Evolutionary conservation across 2,329 filamentous ascomycete species (phyloP).

Genomic region (Cladophialophora psammophila): DNA sequence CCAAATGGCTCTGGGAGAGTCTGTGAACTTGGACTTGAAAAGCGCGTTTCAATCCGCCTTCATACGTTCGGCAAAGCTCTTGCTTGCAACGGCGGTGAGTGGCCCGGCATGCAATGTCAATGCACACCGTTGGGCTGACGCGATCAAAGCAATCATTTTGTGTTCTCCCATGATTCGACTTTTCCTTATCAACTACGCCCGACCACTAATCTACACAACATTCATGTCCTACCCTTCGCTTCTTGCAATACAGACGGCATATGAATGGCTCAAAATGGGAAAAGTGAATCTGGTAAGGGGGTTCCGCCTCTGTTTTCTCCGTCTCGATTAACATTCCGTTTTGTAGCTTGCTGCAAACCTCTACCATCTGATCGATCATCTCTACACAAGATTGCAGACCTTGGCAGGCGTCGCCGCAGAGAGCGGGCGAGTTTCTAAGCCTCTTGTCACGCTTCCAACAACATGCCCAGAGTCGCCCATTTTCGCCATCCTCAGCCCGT

Average conservation of each 20-base stretch:
- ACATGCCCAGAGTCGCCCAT: slow-evolving; percentile 66
- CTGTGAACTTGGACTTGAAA: slow-evolving; percentile 58
- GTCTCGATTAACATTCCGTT: slow-evolving; percentile 11
- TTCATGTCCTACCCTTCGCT: slow-evolving; percentile 69
- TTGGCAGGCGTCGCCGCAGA: slow-evolving; percentile 43
- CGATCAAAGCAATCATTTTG: slow-evolving; percentile 63
- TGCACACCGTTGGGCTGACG: slow-evolving; percentile 23
- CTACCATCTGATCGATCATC: slow-evolving; percentile 54
- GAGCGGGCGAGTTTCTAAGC: slow-evolving; percentile 47
- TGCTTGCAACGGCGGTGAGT: slow-evolving; percentile 69
- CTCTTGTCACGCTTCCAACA: slow-evolving; percentile 30
- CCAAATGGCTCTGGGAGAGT: slow-evolving; percentile 59
- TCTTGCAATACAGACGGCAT: slow-evolving; percentile 64
- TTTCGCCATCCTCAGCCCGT: slow-evolving; percentile 66
- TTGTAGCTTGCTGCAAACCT: slow-evolving; percentile 56
- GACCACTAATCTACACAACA: slow-evolving; percentile 77
- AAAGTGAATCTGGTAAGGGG: slow-evolving; percentile 54
- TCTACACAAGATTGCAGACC: slow-evolving; percentile 54
- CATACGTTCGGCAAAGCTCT: slow-evolving; percentile 64
- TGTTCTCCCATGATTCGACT: slow-evolving; percentile 66
- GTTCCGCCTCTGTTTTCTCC: slow-evolving; percentile 30
- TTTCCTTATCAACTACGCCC: slow-evolving; percentile 77
- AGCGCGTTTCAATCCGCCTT: slow-evolving; percentile 57
- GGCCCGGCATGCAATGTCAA: background rate
- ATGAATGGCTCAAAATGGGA: slow-evolving; percentile 63